Evolutionary conservation across 2,329 filamentous ascomycete genomes (phyloP), one percentile per base, ranked within the genome.

Genomic region (Aspergillus quadricinctus): DNA sequence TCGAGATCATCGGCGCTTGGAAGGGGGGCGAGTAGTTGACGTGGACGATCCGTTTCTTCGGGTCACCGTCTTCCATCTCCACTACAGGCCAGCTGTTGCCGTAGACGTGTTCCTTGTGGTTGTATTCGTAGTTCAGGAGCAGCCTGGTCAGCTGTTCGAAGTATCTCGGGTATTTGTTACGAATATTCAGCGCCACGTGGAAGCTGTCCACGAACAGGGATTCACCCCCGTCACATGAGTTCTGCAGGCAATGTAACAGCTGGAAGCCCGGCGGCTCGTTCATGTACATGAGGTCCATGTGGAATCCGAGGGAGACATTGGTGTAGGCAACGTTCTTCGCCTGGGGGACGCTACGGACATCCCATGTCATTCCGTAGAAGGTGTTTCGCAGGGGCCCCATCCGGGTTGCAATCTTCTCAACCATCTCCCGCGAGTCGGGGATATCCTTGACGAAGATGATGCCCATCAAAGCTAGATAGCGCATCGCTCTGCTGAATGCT

Each of bases 281-380:
- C 74, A 94, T 88, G 75, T 97, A 97, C 54, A 97, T 81, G 43
- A 97, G 81, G 70, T 97, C 94, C 84, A 96, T 94, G 76, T 99
- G 94, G 49, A 97, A 86, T 17, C 89, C 90, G 1, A 97, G 84
- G 67, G 87, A 87, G 50, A 87, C 82, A 67, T 83, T 87, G 1
- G 93, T 97, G 75, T 97, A 92, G 9, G 94, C 93, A 3, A 97
- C 89, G 70, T 97, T 97, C 69, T 93, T 92, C 25, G 92, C 90
- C 54, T 90, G 73, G 1, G 88, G 87, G 53, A 95, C 88, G 3
- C 87, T 90, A 53, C 86, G 84, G 11, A 97, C 93, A 72, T 97
- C 89, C 86, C 92, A 97, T 0, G 91, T 96, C 64, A 82, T 80
- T 45, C 94, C 94, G 72, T 97, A 97, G 69, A 97, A 94, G 7